Conservation (phyloP, 208 protist genomes). For the Trypanosoma rangeli region DNA sequence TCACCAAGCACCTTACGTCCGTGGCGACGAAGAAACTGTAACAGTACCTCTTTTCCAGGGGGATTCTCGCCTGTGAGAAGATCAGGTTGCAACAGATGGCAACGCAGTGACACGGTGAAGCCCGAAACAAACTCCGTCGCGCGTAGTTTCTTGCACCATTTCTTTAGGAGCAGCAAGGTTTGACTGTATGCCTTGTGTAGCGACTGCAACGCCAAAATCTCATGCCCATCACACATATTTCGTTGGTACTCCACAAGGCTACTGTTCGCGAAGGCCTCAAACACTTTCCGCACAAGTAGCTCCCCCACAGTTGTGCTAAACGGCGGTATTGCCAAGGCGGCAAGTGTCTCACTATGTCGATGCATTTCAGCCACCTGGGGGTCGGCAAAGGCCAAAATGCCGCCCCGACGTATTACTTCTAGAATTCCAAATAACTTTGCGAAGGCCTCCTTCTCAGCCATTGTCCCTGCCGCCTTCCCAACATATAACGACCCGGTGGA, state of each 20-base stretch:
- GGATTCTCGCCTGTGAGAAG: constrained; percentile 63
- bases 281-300: constrained; percentile 30
- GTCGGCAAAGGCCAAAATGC: constrained; percentile 15
- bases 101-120: constrained; percentile 57
- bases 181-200: constrained; percentile 36
- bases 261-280: constrained; percentile 21
- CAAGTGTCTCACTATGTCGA: constrained; percentile 30
- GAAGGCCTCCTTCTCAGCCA: constrained; percentile 34
- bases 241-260: constrained; percentile 21
- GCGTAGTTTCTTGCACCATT: constrained; percentile 53
- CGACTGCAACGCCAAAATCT: constrained; percentile 32
- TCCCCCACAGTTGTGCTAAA: constrained; percentile 21
- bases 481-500: too few species aligned
- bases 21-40: constrained; percentile 53
- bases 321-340: constrained; percentile 21
- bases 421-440: constrained; percentile 31
- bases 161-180: constrained; percentile 34
- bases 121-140: constrained; percentile 27
- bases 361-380: constrained; percentile 3
- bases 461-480: constrained; percentile 4
- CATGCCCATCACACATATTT: constrained; percentile 21
- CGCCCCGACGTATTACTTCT: constrained; percentile 20
- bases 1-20: constrained; percentile 25
- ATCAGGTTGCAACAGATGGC: constrained; percentile 62
- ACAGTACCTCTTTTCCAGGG: constrained; percentile 39